These are phyloP conservation scores for Myotisia sp. DNA, from an alignment of 2,329 filamentous ascomycete species.

Conservation along the genomic window DNA sequence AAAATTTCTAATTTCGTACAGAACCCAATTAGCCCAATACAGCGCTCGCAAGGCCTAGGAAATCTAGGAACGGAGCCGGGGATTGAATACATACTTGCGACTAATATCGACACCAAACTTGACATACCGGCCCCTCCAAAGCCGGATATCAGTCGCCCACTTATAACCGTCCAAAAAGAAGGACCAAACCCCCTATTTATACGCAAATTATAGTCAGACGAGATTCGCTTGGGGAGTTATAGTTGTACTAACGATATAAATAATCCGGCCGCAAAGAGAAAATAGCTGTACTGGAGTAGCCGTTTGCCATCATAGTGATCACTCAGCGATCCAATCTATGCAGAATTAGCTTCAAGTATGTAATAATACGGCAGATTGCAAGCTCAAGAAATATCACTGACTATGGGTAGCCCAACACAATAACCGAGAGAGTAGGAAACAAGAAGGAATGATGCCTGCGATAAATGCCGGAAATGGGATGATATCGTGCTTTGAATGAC, in stretches of 20 bases:
- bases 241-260: neutral
- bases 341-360: neutral
- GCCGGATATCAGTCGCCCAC: neutral
- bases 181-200: neutral
- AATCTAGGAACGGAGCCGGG: neutral
- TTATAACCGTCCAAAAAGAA: neutral
- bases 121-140: neutral
- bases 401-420: neutral
- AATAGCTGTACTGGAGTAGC: neutral
- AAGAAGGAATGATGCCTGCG: neutral
- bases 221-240: neutral
- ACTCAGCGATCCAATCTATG: neutral
- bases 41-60: too few relatives aligned
- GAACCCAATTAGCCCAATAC: neutral
- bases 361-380: neutral
- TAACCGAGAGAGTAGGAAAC: neutral
- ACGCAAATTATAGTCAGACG: too few relatives aligned
- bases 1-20: neutral
- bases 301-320: neutral
- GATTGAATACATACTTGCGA: neutral
- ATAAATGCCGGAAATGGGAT: constrained; percentile 1
- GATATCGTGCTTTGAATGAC: neutral
- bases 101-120: neutral
- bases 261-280: neutral
- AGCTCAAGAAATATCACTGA: neutral